phyloP scores from a whole-genome alignment of 1,284 basidiomycete genomes.

The Heterobasidion annosum region DNA sequence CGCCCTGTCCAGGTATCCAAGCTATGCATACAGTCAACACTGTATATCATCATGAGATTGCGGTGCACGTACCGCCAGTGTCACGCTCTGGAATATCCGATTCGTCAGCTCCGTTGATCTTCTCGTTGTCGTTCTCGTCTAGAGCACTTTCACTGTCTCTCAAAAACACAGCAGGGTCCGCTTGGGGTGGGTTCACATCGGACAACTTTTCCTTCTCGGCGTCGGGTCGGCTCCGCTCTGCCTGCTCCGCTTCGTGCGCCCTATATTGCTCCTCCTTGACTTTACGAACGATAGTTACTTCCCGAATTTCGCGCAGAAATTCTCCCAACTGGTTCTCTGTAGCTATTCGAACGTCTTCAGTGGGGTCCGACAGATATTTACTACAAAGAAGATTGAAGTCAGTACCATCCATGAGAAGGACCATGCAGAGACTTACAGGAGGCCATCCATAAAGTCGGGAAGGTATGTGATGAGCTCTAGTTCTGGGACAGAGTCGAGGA shows the following conservation, averaged over 20 bases:
- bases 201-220: constrained; percentile 10
- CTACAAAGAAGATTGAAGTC: constrained; percentile 29
- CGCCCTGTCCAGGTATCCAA: constrained; percentile 92
- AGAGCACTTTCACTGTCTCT: constrained; percentile 18
- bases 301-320: constrained; percentile 88
- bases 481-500: constrained; percentile 95
- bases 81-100: constrained; percentile 49
- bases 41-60: constrained; percentile 19
- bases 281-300: constrained; percentile 68
- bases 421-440: constrained; percentile 53
- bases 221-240: constrained; percentile 24
- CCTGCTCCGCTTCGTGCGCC: constrained; percentile 28
- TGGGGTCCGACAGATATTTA: constrained; percentile 94
- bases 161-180: constrained; percentile 38
- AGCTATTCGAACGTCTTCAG: constrained; percentile 86
- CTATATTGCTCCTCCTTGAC: constrained; percentile 48
- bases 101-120: constrained; percentile 31
- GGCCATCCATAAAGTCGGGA: constrained; percentile 90
- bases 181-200: not conserved
- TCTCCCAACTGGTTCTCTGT: constrained; percentile 91
- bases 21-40: constrained; percentile 28
- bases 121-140: constrained; percentile 34
- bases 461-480: constrained; percentile 92
- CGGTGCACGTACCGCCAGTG: constrained; percentile 44
- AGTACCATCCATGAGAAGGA: not conserved